Conservation (phyloP, 1,284 basidiomycete species). For the Nidula niveotomentosa region DNA sequence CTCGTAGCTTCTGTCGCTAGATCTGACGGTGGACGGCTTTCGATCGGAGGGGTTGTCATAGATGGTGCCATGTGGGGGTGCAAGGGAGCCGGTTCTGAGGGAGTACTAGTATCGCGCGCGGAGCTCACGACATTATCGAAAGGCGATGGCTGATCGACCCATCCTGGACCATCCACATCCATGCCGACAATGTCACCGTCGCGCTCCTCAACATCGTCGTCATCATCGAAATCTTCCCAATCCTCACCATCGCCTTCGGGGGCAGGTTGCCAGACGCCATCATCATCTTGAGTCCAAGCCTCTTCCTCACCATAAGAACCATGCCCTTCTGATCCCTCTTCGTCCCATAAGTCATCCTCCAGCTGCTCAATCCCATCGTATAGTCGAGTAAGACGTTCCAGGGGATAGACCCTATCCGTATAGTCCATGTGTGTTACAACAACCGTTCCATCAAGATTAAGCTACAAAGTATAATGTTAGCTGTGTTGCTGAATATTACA, state of each 20-base stretch:
- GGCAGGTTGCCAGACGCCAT: slow-evolving; percentile 45
- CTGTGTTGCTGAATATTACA: not conserved
- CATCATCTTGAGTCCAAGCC: slow-evolving; percentile 55
- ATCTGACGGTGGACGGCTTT: not conserved
- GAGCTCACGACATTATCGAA: too few relatives aligned
- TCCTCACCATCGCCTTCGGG: slow-evolving; percentile 26
- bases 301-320: slow-evolving; percentile 37
- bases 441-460: slow-evolving; percentile 68
- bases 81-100: too few relatives aligned
- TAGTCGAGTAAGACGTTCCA: slow-evolving; percentile 68
- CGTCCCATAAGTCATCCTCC: slow-evolving; percentile 64
- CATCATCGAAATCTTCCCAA: slow-evolving; percentile 41
- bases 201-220: slow-evolving; percentile 25
- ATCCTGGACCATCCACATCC: not conserved
- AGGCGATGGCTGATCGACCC: too few relatives aligned
- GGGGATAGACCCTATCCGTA: slow-evolving; percentile 45
- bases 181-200: slow-evolving; percentile 28
- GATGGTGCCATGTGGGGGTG: too few relatives aligned
- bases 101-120: too few relatives aligned
- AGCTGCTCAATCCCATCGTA: slow-evolving; percentile 78
- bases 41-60: slow-evolving; percentile 5
- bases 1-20: not conserved
- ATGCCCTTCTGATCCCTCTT: slow-evolving; percentile 46
- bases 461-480: slow-evolving; percentile 22
- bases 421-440: slow-evolving; percentile 65